Evolutionary conservation across 805 yeast genomes (phyloP).

Genomic region (Ogataea trehaloabstinens): DNA sequence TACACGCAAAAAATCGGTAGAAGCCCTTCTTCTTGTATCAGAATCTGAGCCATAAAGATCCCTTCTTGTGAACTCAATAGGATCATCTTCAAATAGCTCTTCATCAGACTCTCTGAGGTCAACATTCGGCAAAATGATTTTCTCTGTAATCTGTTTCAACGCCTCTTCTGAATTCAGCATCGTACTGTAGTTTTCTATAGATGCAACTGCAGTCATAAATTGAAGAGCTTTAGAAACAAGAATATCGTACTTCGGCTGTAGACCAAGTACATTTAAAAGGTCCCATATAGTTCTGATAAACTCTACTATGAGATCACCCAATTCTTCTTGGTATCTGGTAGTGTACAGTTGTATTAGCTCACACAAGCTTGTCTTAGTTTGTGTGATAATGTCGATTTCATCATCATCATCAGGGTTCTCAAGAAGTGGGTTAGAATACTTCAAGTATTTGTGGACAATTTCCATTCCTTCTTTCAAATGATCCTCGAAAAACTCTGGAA

Average conservation of each 20-base stretch:
- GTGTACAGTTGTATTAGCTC: slow-evolving; percentile 85
- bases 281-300: slow-evolving; percentile 86
- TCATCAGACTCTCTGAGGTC: slow-evolving; percentile 83
- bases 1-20: slow-evolving; percentile 90
- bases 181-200: slow-evolving; percentile 63
- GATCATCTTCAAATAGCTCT: slow-evolving; percentile 95
- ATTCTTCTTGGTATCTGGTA: slow-evolving; percentile 88
- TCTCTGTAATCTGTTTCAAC: slow-evolving; percentile 73
- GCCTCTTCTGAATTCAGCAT: slow-evolving; percentile 60
- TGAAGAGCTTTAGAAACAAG: slow-evolving; percentile 77
- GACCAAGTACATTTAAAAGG: slow-evolving; percentile 61
- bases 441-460: slow-evolving; percentile 76
- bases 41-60: slow-evolving; percentile 95
- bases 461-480: slow-evolving; percentile 74
- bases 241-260: slow-evolving; percentile 78
- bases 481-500: slow-evolving; percentile 97
- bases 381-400: slow-evolving; percentile 65
- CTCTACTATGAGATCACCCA: slow-evolving; percentile 69
- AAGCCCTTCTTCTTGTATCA: slow-evolving; percentile 87
- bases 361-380: slow-evolving; percentile 76
- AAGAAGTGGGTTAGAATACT: slow-evolving; percentile 53
- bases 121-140: slow-evolving; percentile 86
- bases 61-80: slow-evolving; percentile 85
- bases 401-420: slow-evolving; percentile 62
- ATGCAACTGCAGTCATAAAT: slow-evolving; percentile 79